A percentile compares a stretch with the other conserved stretches of the same genome.
phyloP scores from a whole-genome alignment of 2,329 filamentous ascomycete genomes.

The Fusarium foetens region DNA sequence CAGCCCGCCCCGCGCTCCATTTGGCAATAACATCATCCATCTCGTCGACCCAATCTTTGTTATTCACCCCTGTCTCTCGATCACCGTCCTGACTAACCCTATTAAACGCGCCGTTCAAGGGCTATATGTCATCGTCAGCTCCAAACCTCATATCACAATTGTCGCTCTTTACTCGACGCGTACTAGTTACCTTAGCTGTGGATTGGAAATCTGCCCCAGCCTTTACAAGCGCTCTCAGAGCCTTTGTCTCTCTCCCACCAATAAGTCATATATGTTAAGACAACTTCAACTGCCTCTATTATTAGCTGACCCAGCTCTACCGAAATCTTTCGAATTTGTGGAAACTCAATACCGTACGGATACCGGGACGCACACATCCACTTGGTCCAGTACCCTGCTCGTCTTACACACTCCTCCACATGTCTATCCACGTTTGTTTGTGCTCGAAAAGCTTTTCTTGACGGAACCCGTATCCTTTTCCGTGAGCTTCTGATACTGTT shows the following conservation, averaged over 20 bases:
- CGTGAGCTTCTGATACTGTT: conserved; percentile 15
- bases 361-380: conserved; percentile 27
- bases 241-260: conserved; percentile 17
- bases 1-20: conserved; percentile 39
- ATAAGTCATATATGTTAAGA: conserved; percentile 8
- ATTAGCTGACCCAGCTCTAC: conserved; percentile 18
- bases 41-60: conserved; percentile 33
- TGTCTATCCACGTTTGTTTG: conserved; percentile 25
- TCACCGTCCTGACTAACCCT: conserved; percentile 28
- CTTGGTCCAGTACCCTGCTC: conserved; percentile 5
- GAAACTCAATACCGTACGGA: conserved; percentile 12
- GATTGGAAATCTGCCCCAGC: conserved; percentile 4
- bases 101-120: conserved; percentile 24
- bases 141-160: conserved; percentile 14
- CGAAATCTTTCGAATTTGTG: conserved; percentile 21
- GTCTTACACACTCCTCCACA: conserved; percentile 23
- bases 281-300: conserved; percentile 24
- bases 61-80: conserved; percentile 31
- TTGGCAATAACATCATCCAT: conserved; percentile 45
- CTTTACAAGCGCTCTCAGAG: conserved; percentile 5
- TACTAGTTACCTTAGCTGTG: conserved; percentile 9
- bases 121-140: conserved; percentile 25
- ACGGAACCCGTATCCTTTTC: conserved; percentile 20
- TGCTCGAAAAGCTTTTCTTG: conserved; percentile 22
- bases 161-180: conserved; percentile 11